Conservation (phyloP, 768 basidiomycete species). For the Collybia sp. region DNA sequence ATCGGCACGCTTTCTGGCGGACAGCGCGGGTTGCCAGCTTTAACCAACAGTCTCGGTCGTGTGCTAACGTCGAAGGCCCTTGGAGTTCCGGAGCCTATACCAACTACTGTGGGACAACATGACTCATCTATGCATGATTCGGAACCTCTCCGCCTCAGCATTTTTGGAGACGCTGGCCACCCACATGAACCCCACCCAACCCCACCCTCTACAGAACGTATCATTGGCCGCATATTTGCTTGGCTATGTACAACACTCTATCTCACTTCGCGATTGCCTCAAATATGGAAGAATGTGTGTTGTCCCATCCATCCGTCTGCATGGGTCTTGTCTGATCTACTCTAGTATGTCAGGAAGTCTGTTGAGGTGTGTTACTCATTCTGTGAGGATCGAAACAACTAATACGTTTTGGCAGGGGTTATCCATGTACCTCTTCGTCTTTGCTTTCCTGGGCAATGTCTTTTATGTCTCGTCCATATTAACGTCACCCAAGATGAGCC, state of each 20-base stretch:
- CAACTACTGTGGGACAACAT: conserved; percentile 8
- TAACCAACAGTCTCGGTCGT: conserved; percentile 34
- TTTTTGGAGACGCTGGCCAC: too few relatives aligned
- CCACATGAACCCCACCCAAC: background rate
- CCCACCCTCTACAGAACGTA: conserved; percentile 41
- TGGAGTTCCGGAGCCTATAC: conserved; percentile 5
- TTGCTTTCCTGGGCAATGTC: conserved; percentile 89
- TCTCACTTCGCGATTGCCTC: conserved; percentile 89
- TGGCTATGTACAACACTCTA: conserved; percentile 95
- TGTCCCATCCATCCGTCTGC: background rate
- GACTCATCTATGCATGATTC: too few relatives aligned
- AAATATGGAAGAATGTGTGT: conserved; percentile 99
- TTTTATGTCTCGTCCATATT: conserved; percentile 92
- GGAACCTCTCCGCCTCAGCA: too few relatives aligned
- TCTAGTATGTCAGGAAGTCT: conserved; percentile 81
- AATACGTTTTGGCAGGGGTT: conserved; percentile 54
- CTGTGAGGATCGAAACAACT: conserved; percentile 1
- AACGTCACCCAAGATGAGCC: conserved; percentile 59
- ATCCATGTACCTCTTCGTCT: conserved; percentile 89
- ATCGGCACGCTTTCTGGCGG: conserved; percentile 45
- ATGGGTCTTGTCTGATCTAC: conserved; percentile 2
- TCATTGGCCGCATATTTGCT: conserved; percentile 87
- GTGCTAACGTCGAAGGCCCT: conserved; percentile 33
- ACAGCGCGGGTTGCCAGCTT: conserved; percentile 18
- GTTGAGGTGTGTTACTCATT: conserved; percentile 54